phyloP scores from a whole-genome alignment of 495 filamentous ascomycete species.

The Halenospora varia region DNA sequence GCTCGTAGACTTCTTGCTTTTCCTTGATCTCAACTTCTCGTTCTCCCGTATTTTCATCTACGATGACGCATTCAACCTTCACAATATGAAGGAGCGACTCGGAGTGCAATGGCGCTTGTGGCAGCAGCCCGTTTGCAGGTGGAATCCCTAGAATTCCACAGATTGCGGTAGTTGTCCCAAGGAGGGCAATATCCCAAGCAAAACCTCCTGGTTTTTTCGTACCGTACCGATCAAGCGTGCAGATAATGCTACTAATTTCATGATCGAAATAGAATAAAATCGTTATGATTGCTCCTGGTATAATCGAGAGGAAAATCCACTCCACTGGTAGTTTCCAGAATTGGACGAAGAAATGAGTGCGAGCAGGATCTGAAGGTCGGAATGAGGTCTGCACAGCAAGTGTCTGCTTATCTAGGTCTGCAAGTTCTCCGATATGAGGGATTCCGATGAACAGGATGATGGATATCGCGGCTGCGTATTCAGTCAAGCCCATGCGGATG shows the following conservation, averaged over 20 bases:
- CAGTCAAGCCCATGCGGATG: conserved; percentile 58
- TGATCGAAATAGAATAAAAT: conserved; percentile 73
- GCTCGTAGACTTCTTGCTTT: conserved; percentile 52
- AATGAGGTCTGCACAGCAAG: conserved; percentile 56
- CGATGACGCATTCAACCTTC: conserved; percentile 34
- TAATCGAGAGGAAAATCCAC: conserved; percentile 63
- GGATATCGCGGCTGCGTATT: conserved; percentile 69
- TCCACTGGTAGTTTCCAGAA: conserved; percentile 60
- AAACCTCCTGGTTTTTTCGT: conserved; percentile 63
- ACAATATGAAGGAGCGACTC: conserved; percentile 59
- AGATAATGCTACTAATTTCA: conserved; percentile 72
- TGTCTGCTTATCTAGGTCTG: conserved; percentile 56
- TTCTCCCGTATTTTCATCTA: conserved; percentile 33
- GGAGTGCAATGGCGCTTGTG: conserved; percentile 67
- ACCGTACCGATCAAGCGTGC: conserved; percentile 64
- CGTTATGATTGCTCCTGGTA: conserved; percentile 65
- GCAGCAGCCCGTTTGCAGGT: conserved; percentile 65
- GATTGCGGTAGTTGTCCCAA: conserved; percentile 64
- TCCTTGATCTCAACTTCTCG: conserved; percentile 36
- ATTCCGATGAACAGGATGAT: conserved; percentile 67
- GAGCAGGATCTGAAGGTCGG: conserved; percentile 52
- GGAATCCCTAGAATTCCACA: conserved; percentile 69
- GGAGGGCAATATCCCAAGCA: conserved; percentile 65
- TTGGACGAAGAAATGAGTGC: conserved; percentile 56
- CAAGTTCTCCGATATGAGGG: conserved; percentile 62